Evolutionary conservation across 2,329 filamentous ascomycete genomes (phyloP).

Genomic region (Penicillium sp.): DNA sequence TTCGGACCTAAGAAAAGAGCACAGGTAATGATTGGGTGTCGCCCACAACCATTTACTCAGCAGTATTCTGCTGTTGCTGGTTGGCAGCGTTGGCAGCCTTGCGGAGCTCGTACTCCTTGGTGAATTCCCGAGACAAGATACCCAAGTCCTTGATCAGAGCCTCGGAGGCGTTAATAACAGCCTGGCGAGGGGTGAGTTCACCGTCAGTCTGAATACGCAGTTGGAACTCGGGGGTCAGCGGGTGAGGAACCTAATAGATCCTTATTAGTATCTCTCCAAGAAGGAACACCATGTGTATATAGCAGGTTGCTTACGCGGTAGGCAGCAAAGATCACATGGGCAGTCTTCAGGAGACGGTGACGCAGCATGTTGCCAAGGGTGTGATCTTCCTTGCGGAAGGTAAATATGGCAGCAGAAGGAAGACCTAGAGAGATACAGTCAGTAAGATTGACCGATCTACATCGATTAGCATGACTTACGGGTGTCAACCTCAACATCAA

Average conservation of each 20-base stretch:
- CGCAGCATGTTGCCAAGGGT: slow-evolving; percentile 88
- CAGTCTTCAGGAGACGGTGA: slow-evolving; percentile 79
- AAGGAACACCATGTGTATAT: background rate
- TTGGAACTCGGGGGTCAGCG: slow-evolving; percentile 56
- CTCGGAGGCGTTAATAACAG: slow-evolving; percentile 75
- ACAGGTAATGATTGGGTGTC: background rate
- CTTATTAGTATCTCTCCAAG: background rate
- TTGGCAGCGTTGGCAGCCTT: slow-evolving; percentile 71
- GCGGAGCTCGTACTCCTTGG: slow-evolving; percentile 84
- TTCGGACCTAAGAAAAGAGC: slow-evolving; percentile 10
- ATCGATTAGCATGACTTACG: slow-evolving; percentile 58
- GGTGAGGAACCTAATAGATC: slow-evolving; percentile 44
- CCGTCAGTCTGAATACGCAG: slow-evolving; percentile 93
- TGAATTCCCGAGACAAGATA: slow-evolving; percentile 81
- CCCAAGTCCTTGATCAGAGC: slow-evolving; percentile 79
- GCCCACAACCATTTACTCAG: slow-evolving; percentile 20
- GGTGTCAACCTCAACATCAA: slow-evolving; percentile 82
- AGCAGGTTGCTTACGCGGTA: slow-evolving; percentile 67
- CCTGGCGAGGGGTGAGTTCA: slow-evolving; percentile 81
- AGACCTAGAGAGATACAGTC: slow-evolving; percentile 61
- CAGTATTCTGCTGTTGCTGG: slow-evolving; percentile 46
- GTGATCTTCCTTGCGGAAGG: slow-evolving; percentile 95
- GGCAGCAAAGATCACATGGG: slow-evolving; percentile 82
- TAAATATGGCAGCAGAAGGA: slow-evolving; percentile 92
- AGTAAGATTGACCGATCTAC: background rate